Evolutionary conservation across 495 filamentous ascomycete genomes (phyloP), one percentile per base, ranked within the genome.

Genomic region (Neurospora tetraspora): DNA sequence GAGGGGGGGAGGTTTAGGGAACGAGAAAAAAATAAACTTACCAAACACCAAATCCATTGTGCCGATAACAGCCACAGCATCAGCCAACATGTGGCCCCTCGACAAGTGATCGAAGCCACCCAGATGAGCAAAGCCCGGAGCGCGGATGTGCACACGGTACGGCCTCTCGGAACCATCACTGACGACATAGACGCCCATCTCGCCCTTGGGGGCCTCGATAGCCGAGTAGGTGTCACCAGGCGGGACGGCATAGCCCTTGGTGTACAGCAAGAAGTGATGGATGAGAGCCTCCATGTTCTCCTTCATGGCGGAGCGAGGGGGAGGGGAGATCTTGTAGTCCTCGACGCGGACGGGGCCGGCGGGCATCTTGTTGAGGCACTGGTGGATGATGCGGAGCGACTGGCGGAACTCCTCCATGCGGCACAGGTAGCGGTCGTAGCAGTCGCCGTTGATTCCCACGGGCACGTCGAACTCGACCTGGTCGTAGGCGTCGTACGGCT

Each of bases 381-480:
- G 96, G 86, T 97, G 91, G 80, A 99, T 97, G 84, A 99, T 98
- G 76, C 96, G 91, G 71, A 99, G 92, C 27, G 91, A 94, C 81
- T 99, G 96, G 71, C 96, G 88, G 90, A 99, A 98, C 83, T 99
- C 96, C 83, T 99, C 96, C 96, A 99, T 99, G 78, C 96, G 93
- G 89, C 94, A 98, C 65, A 99, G 88, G 77, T 99, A 99, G 78
- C 96, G 91, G 83, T 99, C 96, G 83, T 99, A 99, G 87, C 96
- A 99, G 86, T 99, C 96, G 73, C 96, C 96, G 80, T 98, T 97
- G 75, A 95, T 86, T 73, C 96, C 96, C 36, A 98, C 96, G 37
- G 96, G 96, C 2, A 99, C 94, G 79, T 98, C 96, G 77, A 99
- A 99, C 74, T 99, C 96, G 69, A 99, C 96, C 81, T 97, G 84